Base-by-base conservation (phyloP, 73 alveolate genomes). In the Paramecium tetraurelia region DNA sequence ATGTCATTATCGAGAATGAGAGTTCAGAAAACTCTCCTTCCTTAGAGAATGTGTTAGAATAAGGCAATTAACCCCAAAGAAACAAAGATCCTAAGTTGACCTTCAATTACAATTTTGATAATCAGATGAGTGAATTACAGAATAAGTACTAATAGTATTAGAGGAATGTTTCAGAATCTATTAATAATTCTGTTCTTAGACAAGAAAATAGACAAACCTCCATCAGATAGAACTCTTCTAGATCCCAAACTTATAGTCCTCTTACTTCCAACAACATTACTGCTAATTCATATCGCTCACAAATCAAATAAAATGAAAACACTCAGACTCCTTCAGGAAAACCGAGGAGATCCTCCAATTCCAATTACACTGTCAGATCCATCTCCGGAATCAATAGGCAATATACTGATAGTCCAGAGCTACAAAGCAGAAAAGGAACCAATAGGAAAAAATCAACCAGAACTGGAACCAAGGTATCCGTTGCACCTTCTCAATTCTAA, bases 181-280 rank as follows among this genome's bases (percentile, higher is more conserved):
- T 63, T n/a, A 72, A 72, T 33, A 72, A 72, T 72, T 72, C 59
- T 20, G 46, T 72, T 35, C 57, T 72, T 12, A 1, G 59, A n/a
- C 18, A 36, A 72, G 86, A 72, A n/a, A 38, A 21, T 5, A 72
- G 20, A 36, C 20, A 72, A 38, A 10, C 40, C 8, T 72, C 86
- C 0, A 18, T 72, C 18, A 33, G 86, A 21, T 40, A 72, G 20
- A 72, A 72, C 27, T 72, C 86, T 40, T 36, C 57, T 5, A 33
- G 86, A 33, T 72, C 86, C n/a, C 40, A 72, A 40, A 72, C 86
- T 1, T 72, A 72, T 38, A 72, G 86, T 72, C 86, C 86, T 12
- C 36, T 36, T 18, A 72, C 86, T 11, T 72, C 86, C 14, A 72
- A 72, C 16, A 72, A 72, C 16, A 14, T 36, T 9, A 36, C 86